Evolutionary conservation across 768 basidiomycete genomes (phyloP).

Genomic region (Lactarius pseudohatsudake): DNA sequence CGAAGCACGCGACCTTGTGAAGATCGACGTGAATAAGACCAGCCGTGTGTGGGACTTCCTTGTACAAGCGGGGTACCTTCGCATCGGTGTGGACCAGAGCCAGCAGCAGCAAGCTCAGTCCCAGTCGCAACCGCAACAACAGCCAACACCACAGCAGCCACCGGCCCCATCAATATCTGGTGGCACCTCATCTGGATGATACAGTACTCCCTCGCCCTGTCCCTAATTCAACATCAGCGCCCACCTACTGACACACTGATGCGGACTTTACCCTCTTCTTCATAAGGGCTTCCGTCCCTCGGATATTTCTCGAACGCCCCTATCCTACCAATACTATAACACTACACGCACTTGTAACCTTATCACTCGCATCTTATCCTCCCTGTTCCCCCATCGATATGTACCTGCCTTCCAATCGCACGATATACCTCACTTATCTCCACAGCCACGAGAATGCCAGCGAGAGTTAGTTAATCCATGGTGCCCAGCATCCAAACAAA

Average conservation of each 20-base stretch:
- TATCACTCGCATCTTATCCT: constrained; percentile 30
- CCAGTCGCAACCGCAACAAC: constrained; percentile 8
- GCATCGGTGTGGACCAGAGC: constrained; percentile 44
- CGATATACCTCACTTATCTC: not conserved
- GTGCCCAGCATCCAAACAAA: not conserved
- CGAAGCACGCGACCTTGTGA: constrained; percentile 87
- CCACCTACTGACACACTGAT: not conserved
- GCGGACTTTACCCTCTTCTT: not conserved
- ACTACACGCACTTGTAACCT: constrained; percentile 29
- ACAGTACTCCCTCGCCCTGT: not conserved
- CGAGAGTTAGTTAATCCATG: not conserved
- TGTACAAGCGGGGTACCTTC: constrained; percentile 79
- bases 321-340: constrained; percentile 5
- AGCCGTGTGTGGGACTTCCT: constrained; percentile 92
- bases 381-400: constrained; percentile 16
- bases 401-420: constrained; percentile 18
- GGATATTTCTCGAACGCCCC: constrained; percentile 1
- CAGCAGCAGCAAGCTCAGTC: constrained; percentile 32
- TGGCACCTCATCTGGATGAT: constrained; percentile 23
- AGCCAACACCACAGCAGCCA: constrained; percentile 16
- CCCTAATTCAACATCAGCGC: not conserved
- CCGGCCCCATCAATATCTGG: constrained; percentile 15
- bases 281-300: not conserved
- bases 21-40: constrained; percentile 92
- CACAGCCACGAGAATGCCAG: not conserved